Percentiles rank a stretch among this genome's conserved stretches.
Evolutionary conservation across 768 basidiomycete genomes (phyloP).

Genomic region (Piloderma croceum): DNA sequence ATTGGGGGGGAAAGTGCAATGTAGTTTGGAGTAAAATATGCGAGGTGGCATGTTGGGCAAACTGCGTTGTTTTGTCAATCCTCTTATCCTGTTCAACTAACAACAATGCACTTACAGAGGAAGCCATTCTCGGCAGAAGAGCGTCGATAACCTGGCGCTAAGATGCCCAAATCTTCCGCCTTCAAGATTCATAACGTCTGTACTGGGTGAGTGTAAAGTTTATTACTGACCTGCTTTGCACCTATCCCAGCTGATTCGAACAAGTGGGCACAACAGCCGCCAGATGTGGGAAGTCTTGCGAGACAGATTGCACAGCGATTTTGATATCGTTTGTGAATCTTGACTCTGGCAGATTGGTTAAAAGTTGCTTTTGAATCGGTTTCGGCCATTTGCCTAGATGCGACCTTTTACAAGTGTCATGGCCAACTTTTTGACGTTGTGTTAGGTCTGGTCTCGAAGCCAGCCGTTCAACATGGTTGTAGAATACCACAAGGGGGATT

Average conservation of each 20-base stretch:
- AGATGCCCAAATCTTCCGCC: conserved; percentile 3
- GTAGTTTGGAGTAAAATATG: conserved; percentile 8
- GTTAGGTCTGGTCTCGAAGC: too few relatives aligned
- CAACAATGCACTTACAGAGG: conserved; percentile 5
- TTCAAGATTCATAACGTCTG: conserved; percentile 1
- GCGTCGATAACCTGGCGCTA: conserved; percentile 3
- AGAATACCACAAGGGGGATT: too few relatives aligned
- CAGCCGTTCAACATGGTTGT: too few relatives aligned
- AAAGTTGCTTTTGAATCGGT: too few relatives aligned
- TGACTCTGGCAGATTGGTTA: too few relatives aligned
- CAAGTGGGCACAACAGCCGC: conserved; percentile 8
- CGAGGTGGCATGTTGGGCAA: conserved; percentile 9
- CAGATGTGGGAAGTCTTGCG: background rate
- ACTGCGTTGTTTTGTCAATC: conserved; percentile 4
- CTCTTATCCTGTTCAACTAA: background rate
- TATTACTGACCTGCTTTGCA: conserved; percentile 5
- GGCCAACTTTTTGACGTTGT: too few relatives aligned
- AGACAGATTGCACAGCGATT: conserved; percentile 11
- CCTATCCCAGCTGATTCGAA: conserved; percentile 8
- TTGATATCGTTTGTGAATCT: too few relatives aligned
- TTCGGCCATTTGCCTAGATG: too few relatives aligned
- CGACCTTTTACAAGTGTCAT: too few relatives aligned
- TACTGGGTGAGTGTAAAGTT: background rate
- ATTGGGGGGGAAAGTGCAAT: conserved; percentile 9
- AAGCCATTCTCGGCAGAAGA: conserved; percentile 5